A percentile compares a stretch with the other conserved stretches of the same genome.
Evolutionary conservation across 2,329 filamentous ascomycete species (phyloP).

Genomic region (Hypoxylon sp.): DNA sequence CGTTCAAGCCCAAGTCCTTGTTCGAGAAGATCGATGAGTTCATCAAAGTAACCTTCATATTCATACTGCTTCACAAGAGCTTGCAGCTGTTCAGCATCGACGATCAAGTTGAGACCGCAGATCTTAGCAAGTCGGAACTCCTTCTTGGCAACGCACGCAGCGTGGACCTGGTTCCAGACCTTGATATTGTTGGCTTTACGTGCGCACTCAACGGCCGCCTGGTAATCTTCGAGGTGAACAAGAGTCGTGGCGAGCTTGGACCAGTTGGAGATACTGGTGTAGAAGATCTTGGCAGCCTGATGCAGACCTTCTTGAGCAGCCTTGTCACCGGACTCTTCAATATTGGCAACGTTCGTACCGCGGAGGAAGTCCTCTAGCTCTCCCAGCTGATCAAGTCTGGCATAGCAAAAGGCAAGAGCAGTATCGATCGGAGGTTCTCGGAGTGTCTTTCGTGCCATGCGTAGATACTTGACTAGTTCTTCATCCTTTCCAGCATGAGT

Average conservation of each 20-base stretch:
- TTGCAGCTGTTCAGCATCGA: constrained; percentile 95
- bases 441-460: constrained; percentile 97
- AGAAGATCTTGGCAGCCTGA: constrained; percentile 99
- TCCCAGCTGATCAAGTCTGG: constrained; percentile 88
- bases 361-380: constrained; percentile 98
- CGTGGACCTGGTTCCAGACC: constrained; percentile 99
- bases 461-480: constrained; percentile 94
- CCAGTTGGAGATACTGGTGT: constrained; percentile 98
- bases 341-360: constrained; percentile 92
- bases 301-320: constrained; percentile 95
- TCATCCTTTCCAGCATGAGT: constrained; percentile 98
- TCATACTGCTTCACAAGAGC: constrained; percentile 97
- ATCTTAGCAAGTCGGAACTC: constrained; percentile 99
- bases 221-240: constrained; percentile 97
- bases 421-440: constrained; percentile 96
- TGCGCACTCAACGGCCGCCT: constrained; percentile 96
- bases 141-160: constrained; percentile 96
- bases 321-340: constrained; percentile 98
- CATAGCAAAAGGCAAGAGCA: constrained; percentile 92
- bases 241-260: constrained; percentile 97
- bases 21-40: constrained; percentile 94
- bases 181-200: constrained; percentile 99
- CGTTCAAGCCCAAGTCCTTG: constrained; percentile 94
- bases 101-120: constrained; percentile 96
- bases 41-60: constrained; percentile 96